phyloP scores from a whole-genome alignment of 495 filamentous ascomycete species.

The Penicillium coffeae region DNA sequence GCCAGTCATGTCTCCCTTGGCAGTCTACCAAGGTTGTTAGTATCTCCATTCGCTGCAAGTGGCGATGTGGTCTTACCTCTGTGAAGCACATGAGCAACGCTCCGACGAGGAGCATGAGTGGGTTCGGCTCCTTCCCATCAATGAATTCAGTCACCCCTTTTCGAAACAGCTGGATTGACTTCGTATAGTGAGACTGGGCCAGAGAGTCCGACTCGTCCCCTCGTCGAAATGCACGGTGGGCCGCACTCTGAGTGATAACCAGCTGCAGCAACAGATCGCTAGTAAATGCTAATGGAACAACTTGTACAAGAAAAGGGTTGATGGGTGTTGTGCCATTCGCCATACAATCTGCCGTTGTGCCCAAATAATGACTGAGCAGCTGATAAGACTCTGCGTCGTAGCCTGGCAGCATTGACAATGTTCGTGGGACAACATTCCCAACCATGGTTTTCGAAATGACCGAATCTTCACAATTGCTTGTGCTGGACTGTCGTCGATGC shows the following conservation, averaged over 20 bases:
- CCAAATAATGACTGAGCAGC: constrained; percentile 34
- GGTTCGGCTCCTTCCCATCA: constrained; percentile 35
- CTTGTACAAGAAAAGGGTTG: constrained; percentile 37
- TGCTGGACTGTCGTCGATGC: neutral
- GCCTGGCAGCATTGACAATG: constrained; percentile 32
- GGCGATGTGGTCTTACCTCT: constrained; percentile 21
- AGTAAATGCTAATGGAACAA: constrained; percentile 36
- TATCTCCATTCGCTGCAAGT: neutral
- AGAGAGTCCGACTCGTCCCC: constrained; percentile 33
- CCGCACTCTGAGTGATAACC: constrained; percentile 36
- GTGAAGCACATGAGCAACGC: constrained; percentile 40
- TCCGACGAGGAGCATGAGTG: constrained; percentile 33
- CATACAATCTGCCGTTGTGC: constrained; percentile 37
- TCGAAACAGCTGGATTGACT: constrained; percentile 31
- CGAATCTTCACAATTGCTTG: neutral
- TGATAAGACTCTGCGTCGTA: constrained; percentile 31
- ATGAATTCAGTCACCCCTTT: constrained; percentile 34
- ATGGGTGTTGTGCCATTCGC: constrained; percentile 36
- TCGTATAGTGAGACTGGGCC: constrained; percentile 34
- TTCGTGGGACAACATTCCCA: constrained; percentile 24
- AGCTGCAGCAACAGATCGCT: constrained; percentile 35
- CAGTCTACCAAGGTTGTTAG: constrained; percentile 24
- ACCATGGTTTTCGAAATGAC: constrained; percentile 9
- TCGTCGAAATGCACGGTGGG: constrained; percentile 34
- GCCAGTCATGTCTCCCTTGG: constrained; percentile 38